A percentile compares a stretch with the other conserved stretches of the same genome.
phyloP scores from a whole-genome alignment of 768 basidiomycete genomes.

The Amanita fuliginea region DNA sequence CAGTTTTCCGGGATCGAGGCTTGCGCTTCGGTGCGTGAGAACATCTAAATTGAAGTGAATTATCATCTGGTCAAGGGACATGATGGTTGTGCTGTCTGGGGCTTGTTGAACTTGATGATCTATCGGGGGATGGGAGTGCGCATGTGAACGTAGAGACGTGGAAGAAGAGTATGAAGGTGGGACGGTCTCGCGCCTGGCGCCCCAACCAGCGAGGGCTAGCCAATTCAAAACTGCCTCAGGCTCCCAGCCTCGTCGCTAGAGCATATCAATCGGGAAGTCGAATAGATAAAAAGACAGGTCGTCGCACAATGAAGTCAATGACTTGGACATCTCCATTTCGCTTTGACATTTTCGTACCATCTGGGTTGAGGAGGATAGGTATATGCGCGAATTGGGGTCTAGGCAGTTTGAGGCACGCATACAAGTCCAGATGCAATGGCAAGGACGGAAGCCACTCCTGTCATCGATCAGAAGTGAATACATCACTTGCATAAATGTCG shows the following conservation, averaged over 20 bases:
- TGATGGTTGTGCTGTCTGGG: slow-evolving; percentile 55
- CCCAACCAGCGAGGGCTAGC: slow-evolving; percentile 93
- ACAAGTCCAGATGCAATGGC: slow-evolving; percentile 84
- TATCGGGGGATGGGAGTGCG: slow-evolving; percentile 11
- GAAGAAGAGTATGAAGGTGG: slow-evolving; percentile 13
- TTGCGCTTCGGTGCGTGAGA: slow-evolving; percentile 76
- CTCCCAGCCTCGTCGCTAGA: slow-evolving; percentile 80
- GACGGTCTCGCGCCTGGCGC: slow-evolving; percentile 33
- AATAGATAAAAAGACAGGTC: not conserved
- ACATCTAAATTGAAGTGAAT: slow-evolving; percentile 64
- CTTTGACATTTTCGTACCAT: slow-evolving; percentile 94
- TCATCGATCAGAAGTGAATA: not conserved
- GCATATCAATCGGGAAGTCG: not conserved
- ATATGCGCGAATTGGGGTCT: slow-evolving; percentile 86
- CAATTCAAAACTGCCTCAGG: slow-evolving; percentile 85
- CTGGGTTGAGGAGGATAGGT: slow-evolving; percentile 79
- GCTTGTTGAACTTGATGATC: slow-evolving; percentile 21
- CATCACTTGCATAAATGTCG: not conserved
- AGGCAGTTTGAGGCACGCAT: slow-evolving; percentile 59
- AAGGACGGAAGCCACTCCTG: slow-evolving; percentile 97
- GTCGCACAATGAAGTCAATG: slow-evolving; percentile 67
- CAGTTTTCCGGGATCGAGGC: slow-evolving; percentile 70
- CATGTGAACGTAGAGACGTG: not conserved
- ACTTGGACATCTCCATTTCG: slow-evolving; percentile 85
- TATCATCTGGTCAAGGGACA: slow-evolving; percentile 56